A percentile compares a stretch with the other conserved stretches of the same genome.
Conservation (phyloP, 768 basidiomycete genomes). For the Kwoniella shandongensis region DNA sequence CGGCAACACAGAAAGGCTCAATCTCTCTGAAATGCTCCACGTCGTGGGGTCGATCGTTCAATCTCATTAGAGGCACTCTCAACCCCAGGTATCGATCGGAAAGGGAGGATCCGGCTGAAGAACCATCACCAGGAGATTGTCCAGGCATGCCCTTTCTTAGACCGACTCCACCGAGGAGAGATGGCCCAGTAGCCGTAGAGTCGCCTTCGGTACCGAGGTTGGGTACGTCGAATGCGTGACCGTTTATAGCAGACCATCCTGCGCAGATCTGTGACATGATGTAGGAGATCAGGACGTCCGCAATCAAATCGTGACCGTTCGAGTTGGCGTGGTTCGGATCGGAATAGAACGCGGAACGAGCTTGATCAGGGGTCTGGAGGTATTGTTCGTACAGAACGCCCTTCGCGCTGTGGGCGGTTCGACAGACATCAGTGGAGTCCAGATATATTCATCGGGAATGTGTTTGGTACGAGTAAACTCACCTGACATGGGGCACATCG, state of each 20-base stretch:
- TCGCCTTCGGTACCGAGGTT: slow-evolving; percentile 56
- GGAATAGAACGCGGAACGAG: slow-evolving; percentile 69
- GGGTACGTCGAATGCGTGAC: slow-evolving; percentile 66
- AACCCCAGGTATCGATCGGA: slow-evolving; percentile 54
- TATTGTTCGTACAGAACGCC: slow-evolving; percentile 78
- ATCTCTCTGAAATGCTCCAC: slow-evolving; percentile 72
- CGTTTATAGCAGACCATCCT: slow-evolving; percentile 73
- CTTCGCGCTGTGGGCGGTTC: slow-evolving; percentile 64
- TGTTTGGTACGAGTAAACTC: slow-evolving; percentile 16
- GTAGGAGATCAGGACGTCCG: slow-evolving; percentile 89
- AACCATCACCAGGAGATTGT: slow-evolving; percentile 53
- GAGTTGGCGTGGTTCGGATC: slow-evolving; percentile 81
- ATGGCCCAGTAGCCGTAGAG: slow-evolving; percentile 54
- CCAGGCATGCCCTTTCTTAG: slow-evolving; percentile 68
- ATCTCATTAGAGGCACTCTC: slow-evolving; percentile 70
- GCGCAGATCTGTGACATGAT: slow-evolving; percentile 85
- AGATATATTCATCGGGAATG: not conserved
- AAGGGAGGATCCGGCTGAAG: slow-evolving; percentile 38
- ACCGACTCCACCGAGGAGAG: slow-evolving; percentile 81
- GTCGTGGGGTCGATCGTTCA: slow-evolving; percentile 60
- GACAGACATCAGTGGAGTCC: not conserved
- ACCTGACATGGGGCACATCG: slow-evolving; percentile 88
- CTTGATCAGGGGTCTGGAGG: slow-evolving; percentile 66
- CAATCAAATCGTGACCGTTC: slow-evolving; percentile 76
- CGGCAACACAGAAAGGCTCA: slow-evolving; percentile 85